Evolutionary conservation across 2,329 filamentous ascomycete species (phyloP), one percentile per base, ranked within the genome.

Genomic region (Davidsoniella virescens): DNA sequence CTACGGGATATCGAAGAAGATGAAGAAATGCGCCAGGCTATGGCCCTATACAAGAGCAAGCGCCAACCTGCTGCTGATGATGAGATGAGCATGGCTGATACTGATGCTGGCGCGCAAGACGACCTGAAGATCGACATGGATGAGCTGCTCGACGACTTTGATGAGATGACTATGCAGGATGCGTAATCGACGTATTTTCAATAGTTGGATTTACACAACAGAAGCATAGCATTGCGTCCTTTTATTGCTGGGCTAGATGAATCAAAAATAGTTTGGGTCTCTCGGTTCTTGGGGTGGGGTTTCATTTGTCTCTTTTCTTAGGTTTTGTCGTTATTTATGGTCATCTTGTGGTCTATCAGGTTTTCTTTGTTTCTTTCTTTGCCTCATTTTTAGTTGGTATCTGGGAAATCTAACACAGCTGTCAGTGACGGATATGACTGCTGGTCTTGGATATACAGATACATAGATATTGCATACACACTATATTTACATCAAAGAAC

Each of bases 1-100:
- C 69, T 98, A 71, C 82, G 84, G 43, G 92, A 98, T 64, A 86
- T 98, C 9, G 93, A 98, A 67, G 88, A 96, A 63, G 92, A 98
- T 63, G 75, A 84, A 48, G 92, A 98, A 61, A 72, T 95, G 57
- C 75, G 92, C 50, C 76, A 80, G 41, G 87, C 87, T 1, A 70
- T 98, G 62, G 84, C 86, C 43, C 64, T 98, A 59, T 98, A 94
- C 70, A 94, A 90, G 69, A 74, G 72, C 54, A 66, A 72, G 58
- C 65, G 71, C 62, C 70, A 67, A 63, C 65, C 68, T 62, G 58
- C 61, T 49, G 72, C 77, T 51, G 66, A 69, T 1, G 78, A 82
- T 53, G 77, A 75, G 59, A 84, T 83, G 75, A 83, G 78, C 59
- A 70, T 81, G 47, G 80, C 76, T 60, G 74, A 70, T 68, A 83